Percentiles rank a stretch among this genome's conserved stretches.
These are phyloP conservation scores for Hericium alpestre DNA, from an alignment of 768 basidiomycete species.

Conservation along the genomic window DNA sequence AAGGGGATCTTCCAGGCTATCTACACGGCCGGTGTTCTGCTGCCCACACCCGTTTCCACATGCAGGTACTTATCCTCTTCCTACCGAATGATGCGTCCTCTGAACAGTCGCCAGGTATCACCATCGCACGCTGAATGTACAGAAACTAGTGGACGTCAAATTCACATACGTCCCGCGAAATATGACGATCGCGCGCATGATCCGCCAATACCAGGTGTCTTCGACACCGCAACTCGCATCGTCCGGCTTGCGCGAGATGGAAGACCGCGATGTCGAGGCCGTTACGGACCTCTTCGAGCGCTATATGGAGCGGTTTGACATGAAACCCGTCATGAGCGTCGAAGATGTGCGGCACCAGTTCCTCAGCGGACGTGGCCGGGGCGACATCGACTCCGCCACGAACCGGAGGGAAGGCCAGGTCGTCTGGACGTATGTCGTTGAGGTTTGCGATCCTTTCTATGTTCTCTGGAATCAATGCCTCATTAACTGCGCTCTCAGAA, in stretches of 20 bases:
- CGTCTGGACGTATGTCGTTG: constrained; percentile 92
- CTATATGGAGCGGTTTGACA: constrained; percentile 81
- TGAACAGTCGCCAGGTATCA: constrained; percentile 49
- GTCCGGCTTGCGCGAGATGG: constrained; percentile 79
- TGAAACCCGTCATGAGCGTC: constrained; percentile 61
- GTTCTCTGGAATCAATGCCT: background rate
- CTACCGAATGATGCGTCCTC: background rate
- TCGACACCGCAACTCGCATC: constrained; percentile 30
- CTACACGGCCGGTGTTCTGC: constrained; percentile 87
- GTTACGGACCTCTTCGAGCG: constrained; percentile 61
- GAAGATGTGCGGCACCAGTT: constrained; percentile 85
- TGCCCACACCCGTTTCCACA: constrained; percentile 87
- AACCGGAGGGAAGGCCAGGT: constrained; percentile 70
- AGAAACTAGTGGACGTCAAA: constrained; percentile 82
- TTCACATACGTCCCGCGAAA: constrained; percentile 83
- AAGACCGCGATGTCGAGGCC: constrained; percentile 60
- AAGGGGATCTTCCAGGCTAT: constrained; percentile 92
- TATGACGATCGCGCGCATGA: constrained; percentile 88
- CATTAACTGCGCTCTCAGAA: constrained; percentile 39
- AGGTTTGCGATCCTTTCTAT: constrained; percentile 38
- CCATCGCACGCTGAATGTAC: constrained; percentile 85
- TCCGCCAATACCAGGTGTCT: constrained; percentile 62
- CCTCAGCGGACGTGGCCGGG: constrained; percentile 69
- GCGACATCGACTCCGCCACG: constrained; percentile 33
- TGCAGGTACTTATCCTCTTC: constrained; percentile 44